phyloP scores from a whole-genome alignment of 805 yeast species.

The Kluyveromyces nonfermentans region DNA sequence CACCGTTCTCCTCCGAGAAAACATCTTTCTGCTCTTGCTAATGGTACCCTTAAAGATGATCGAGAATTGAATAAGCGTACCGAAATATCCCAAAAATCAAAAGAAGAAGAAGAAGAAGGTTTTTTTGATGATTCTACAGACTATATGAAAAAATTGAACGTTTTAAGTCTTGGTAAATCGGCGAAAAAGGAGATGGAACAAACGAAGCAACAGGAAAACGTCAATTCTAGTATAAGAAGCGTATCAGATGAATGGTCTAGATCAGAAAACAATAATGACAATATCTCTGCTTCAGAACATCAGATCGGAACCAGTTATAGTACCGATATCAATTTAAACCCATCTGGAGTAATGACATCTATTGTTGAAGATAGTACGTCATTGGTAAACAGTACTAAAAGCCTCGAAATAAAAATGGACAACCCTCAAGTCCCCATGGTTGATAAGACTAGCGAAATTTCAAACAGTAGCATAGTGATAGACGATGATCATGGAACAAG shows the following conservation, averaged over 20 bases:
- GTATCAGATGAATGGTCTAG: neutral
- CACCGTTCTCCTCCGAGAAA: constrained; percentile 9
- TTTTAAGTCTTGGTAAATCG: neutral
- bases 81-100: neutral
- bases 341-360: neutral
- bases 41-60: neutral
- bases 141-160: constrained; percentile 1
- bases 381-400: neutral
- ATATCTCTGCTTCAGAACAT: neutral
- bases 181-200: neutral
- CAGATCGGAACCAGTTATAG: neutral
- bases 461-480: neutral
- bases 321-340: neutral
- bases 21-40: constrained; percentile 2
- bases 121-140: neutral
- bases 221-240: neutral
- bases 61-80: neutral
- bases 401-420: neutral
- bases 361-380: neutral
- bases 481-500: neutral
- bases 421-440: too few species aligned
- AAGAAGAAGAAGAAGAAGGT: neutral
- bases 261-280: neutral
- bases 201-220: neutral
- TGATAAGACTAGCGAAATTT: too few species aligned